Evolutionary conservation across 441 rosid genomes (phyloP).

Genomic region (Monsonia emarginata): DNA sequence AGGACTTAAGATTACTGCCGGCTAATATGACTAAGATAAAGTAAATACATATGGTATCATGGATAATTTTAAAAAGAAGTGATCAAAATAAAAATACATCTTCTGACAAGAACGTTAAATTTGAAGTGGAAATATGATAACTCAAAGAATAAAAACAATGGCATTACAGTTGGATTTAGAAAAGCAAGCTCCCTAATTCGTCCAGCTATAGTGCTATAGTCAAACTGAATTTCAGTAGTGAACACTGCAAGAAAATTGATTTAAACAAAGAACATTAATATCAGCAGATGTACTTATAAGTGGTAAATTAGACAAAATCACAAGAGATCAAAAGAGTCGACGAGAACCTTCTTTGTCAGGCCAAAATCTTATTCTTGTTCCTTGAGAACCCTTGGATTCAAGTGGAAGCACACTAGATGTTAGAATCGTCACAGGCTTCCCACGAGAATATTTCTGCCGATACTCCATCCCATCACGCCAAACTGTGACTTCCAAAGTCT

Average conservation of each 20-base stretch:
- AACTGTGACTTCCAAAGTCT: constrained; percentile 72
- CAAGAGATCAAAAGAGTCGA: constrained; percentile 11
- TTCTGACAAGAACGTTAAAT: neutral
- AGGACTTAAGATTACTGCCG: constrained; percentile 4
- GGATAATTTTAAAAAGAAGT: neutral
- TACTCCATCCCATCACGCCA: constrained; percentile 86
- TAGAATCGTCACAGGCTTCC: constrained; percentile 65
- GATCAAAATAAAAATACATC: neutral
- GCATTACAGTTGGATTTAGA: constrained; percentile 72
- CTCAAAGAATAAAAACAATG: constrained; percentile 8
- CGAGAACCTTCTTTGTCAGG: constrained; percentile 83
- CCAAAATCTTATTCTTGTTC: constrained; percentile 81
- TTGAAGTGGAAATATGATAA: neutral
- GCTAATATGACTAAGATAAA: neutral
- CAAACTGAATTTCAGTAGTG: constrained; percentile 77
- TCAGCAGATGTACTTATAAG: constrained; percentile 7
- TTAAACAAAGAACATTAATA: constrained; percentile 14
- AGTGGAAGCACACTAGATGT: constrained; percentile 45
- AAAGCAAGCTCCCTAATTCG: constrained; percentile 93
- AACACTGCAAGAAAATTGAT: constrained; percentile 46
- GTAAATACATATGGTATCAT: neutral
- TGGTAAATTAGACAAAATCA: constrained; percentile 4
- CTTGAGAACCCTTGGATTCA: constrained; percentile 51
- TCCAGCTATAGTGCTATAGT: constrained; percentile 71
- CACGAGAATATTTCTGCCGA: constrained; percentile 76